Base-by-base conservation (phyloP, 352 stramenopile species). In the Proteromonas lacertae region DNA sequence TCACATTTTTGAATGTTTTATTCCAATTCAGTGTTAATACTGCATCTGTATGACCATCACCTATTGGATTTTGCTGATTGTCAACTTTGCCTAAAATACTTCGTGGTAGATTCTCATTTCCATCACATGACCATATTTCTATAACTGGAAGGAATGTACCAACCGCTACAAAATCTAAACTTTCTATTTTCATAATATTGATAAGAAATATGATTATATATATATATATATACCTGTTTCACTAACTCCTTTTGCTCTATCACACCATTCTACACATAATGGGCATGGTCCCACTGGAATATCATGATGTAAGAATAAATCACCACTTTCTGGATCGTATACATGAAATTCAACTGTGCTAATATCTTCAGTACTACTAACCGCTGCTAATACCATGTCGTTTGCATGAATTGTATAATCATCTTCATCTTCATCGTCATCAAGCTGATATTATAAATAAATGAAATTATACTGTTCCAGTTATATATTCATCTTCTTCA, bases 101-200 rank as follows among this genome's bases (percentile, higher is more conserved):
- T 0, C 87, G 89, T 52, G 97, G 87, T 2, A 99, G 52, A 10
- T 90, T 71, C 55, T 99, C 87, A 32, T 98, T 55, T 13, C 97
- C 74, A 50, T 99, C 86, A 1, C 96, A 57, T 52, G 96, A 92
- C 86, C 87, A 99, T 51, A 99, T 91, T 56, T 98, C 87, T 59
- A 99, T 97, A n/a, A 69, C 83, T 0, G 84, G 66, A 44, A 87
- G 73, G 54, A 99, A 98, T 10, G 84, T 96, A 23, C 89, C 87
- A n/a, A 98, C 77, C 0, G 87, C 89, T 8, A 91, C 78, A 49
- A 84, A 96, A 57, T 82, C 94, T 25, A 17, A 44, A 50, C 25
- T 40, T 33, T 1, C 20, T 31, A 5, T 43, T 20, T 9, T 18
- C 22, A 10, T 25, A 14, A 12, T 17, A 4, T 19, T 14, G 5